Conservation (phyloP, 2,329 filamentous ascomycete genomes). For the Apiospora hydei region DNA sequence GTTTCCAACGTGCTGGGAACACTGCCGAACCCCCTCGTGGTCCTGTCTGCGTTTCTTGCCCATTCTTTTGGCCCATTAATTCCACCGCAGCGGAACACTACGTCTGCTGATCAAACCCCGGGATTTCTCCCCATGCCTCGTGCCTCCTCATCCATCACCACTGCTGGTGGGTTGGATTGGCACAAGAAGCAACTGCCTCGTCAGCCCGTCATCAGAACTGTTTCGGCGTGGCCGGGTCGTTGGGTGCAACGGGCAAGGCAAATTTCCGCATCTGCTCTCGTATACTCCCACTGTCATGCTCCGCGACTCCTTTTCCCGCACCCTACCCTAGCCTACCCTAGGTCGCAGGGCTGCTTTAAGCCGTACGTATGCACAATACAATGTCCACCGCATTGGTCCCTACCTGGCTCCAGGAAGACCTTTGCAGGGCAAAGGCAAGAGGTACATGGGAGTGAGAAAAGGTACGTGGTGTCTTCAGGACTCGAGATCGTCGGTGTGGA, state of each 20-base stretch:
- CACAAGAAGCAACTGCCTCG: neutral
- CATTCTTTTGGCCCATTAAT: neutral
- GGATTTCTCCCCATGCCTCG: neutral
- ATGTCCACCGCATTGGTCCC: slow-evolving; percentile 15
- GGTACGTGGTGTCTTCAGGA: neutral
- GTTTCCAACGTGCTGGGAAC: slow-evolving; percentile 17
- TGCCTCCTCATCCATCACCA: neutral
- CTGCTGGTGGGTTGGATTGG: neutral
- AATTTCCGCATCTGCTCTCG: neutral
- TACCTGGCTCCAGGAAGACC: neutral
- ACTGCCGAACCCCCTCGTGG: slow-evolving; percentile 10
- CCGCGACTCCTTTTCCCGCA: neutral
- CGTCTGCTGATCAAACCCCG: slow-evolving; percentile 13
- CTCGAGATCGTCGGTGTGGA: slow-evolving; percentile 20
- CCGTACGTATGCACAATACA: neutral
- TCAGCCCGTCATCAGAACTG: slow-evolving; percentile 1
- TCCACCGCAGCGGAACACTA: slow-evolving; percentile 9
- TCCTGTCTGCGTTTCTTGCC: neutral
- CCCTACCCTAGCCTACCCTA: slow-evolving; percentile 5
- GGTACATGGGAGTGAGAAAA: slow-evolving; percentile 14
- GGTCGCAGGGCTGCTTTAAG: slow-evolving; percentile 14
- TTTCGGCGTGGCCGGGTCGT: slow-evolving; percentile 8
- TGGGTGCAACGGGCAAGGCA: neutral
- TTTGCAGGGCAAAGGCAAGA: neutral
- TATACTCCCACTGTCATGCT: neutral